Conservation (phyloP, 2,329 filamentous ascomycete species). For the Botrytis hyacinthi region DNA sequence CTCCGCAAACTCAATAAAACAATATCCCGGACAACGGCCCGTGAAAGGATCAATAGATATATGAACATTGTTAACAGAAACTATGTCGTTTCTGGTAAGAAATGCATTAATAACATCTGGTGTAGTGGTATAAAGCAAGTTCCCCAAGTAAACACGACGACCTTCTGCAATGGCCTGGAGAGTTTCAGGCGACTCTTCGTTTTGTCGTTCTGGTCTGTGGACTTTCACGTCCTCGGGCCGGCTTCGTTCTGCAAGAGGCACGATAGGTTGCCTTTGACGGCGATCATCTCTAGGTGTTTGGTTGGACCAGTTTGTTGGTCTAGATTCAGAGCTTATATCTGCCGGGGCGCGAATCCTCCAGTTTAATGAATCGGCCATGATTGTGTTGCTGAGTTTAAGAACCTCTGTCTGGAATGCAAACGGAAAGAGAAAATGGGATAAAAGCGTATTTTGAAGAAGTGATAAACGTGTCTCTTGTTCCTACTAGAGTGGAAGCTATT, state of each 20-base stretch:
- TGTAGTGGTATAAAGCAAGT: not conserved
- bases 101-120: not conserved
- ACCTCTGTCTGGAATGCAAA: not conserved
- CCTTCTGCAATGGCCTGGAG: not conserved
- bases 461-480: no score
- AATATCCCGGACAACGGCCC: slow-evolving; percentile 3
- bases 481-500: no score
- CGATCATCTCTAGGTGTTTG: not conserved
- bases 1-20: slow-evolving; percentile 10
- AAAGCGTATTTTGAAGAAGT: no score
- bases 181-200: not conserved
- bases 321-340: not conserved
- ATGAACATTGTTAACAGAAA: not conserved
- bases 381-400: not conserved
- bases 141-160: slow-evolving; percentile 11
- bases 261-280: slow-evolving; percentile 10
- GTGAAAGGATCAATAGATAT: slow-evolving; percentile 2
- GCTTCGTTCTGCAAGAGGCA: not conserved
- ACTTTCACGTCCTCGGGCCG: not conserved
- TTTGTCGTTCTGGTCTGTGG: not conserved
- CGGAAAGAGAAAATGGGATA: no score
- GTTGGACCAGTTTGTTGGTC: not conserved
- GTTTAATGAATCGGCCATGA: slow-evolving; percentile 8
- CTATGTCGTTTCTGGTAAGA: not conserved
- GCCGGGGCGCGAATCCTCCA: not conserved